Evolutionary conservation across 805 yeast genomes (phyloP).

Genomic region (Debaryomyces hansenii): DNA sequence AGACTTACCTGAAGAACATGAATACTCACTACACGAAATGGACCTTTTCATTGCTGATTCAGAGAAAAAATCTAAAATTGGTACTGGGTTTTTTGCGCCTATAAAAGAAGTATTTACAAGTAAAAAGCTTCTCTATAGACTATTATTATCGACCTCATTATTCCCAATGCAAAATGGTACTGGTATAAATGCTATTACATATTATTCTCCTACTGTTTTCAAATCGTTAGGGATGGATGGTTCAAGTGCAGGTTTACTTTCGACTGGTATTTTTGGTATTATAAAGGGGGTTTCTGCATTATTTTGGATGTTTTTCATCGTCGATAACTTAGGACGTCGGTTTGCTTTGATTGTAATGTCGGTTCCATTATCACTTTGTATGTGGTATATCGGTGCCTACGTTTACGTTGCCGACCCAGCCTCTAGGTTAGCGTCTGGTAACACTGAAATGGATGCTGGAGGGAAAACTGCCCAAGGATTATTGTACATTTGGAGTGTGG

Average conservation of each 20-base stretch:
- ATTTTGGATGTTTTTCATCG: conserved; percentile 45
- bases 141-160: conserved; percentile 36
- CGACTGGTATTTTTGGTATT: conserved; percentile 56
- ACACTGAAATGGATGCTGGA: conserved; percentile 22
- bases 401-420: conserved; percentile 36
- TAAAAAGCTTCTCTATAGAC: conserved; percentile 28
- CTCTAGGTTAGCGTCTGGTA: too few relatives aligned
- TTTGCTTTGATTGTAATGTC: conserved; percentile 38
- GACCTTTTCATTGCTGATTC: conserved; percentile 14
- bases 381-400: conserved; percentile 52
- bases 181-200: conserved; percentile 52
- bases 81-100: conserved; percentile 42
- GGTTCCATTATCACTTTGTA: conserved; percentile 40
- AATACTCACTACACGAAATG: conserved; percentile 41
- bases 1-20: conserved; percentile 35
- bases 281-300: conserved; percentile 46
- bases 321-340: conserved; percentile 49
- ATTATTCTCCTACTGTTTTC: conserved; percentile 53
- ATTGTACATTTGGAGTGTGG: conserved; percentile 47
- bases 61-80: conserved; percentile 26
- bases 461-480: conserved; percentile 46
- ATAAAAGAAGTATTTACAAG: conserved; percentile 31
- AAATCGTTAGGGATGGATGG: conserved; percentile 51
- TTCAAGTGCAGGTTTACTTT: conserved; percentile 44
- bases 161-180: conserved; percentile 47